These are phyloP conservation scores for Dothistroma septosporum DNA, from an alignment of 2,329 filamentous ascomycete genomes.

Conservation along the genomic window DNA sequence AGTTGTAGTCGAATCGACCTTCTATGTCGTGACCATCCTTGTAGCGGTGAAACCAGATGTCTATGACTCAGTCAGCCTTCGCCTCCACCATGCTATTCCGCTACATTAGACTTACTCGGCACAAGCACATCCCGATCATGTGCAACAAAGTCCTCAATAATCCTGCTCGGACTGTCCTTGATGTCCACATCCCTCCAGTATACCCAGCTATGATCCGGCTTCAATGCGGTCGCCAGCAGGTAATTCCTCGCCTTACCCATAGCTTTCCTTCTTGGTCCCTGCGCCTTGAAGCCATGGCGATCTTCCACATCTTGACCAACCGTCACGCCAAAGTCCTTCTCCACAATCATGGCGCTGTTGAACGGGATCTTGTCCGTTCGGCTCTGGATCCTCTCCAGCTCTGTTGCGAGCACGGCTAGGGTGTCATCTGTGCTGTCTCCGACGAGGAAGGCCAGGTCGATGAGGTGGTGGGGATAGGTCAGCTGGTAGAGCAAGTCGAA, in stretches of 20 bases:
- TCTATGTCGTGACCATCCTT: conserved; percentile 76
- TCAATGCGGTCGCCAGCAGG: conserved; percentile 75
- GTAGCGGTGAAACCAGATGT: conserved; percentile 96
- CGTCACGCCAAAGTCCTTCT: conserved; percentile 82
- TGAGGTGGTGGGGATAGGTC: conserved; percentile 90
- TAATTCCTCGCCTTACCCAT: conserved; percentile 93
- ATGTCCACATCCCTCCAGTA: conserved; percentile 99
- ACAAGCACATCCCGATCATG: conserved; percentile 92
- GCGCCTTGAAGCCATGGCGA: conserved; percentile 79
- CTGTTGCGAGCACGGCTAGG: conserved; percentile 74
- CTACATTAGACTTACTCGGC: conserved; percentile 66
- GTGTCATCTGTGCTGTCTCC: conserved; percentile 91
- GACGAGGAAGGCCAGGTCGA: conserved; percentile 91
- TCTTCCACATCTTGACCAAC: conserved; percentile 76
- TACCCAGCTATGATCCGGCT: conserved; percentile 95
- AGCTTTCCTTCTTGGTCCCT: conserved; percentile 82
- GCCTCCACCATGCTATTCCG: not conserved
- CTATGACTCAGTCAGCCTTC: conserved; percentile 45
- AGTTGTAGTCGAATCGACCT: conserved; percentile 98
- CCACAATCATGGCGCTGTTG: conserved; percentile 74
- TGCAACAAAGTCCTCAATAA: conserved; percentile 91
- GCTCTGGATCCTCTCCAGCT: conserved; percentile 83
- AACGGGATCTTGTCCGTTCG: conserved; percentile 74
- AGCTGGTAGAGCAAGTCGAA: conserved; percentile 88
- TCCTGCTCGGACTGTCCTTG: conserved; percentile 77